Evolutionary conservation across 495 filamentous ascomycete species (phyloP), one percentile per base, ranked within the genome.

Genomic region (Pseudoneurospora amorphoporcata): DNA sequence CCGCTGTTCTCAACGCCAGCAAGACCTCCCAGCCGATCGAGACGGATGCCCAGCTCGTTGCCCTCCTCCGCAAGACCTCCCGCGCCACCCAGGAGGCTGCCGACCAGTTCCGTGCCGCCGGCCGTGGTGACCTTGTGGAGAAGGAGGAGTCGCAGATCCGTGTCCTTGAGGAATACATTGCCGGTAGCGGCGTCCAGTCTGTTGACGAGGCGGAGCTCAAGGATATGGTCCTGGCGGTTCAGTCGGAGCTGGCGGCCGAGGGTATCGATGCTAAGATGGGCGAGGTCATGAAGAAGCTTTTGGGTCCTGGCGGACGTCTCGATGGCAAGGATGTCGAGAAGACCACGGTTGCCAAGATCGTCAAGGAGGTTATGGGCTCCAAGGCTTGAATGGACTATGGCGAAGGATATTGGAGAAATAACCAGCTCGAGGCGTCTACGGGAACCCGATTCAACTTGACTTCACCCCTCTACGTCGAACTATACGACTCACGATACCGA

Each of bases 11-110:
- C 74, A 90, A 90, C 79, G 87, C 87, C 68, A 85, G 83, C 75
- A 90, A 90, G 76, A 88, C 87, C 0, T 47, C 79, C n/a, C 76
- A 75, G 35, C 88, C 88, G 14, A 83, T 88, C 69, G 81, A 77
- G 68, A 88, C 86, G 37, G 88, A 90, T 79, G 78, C 82, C 70
- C 85, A 88, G 71, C 82, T 90, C 45, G 84, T 90, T 8, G 74
- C 81, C 17, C 82, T 90, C 39, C 82, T 90, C 41, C 82, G 81
- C 61, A 86, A 84, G 75, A 80, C 82, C 42, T 77, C 76, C 8
- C 76, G 76, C 8, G 79, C 81, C 16, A 80, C 78, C 7, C 70
- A 78, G 37, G 84, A 85, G 19, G 83, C 87, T 0, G 74, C 77
- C 12, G 81, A 75, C 61, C 87, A 89, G 73, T 87, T 87, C 72